A percentile compares a stretch with the other conserved stretches of the same genome.
phyloP scores from a whole-genome alignment of 164 flowering plant species.

The Chimonanthus salicifolius region DNA sequence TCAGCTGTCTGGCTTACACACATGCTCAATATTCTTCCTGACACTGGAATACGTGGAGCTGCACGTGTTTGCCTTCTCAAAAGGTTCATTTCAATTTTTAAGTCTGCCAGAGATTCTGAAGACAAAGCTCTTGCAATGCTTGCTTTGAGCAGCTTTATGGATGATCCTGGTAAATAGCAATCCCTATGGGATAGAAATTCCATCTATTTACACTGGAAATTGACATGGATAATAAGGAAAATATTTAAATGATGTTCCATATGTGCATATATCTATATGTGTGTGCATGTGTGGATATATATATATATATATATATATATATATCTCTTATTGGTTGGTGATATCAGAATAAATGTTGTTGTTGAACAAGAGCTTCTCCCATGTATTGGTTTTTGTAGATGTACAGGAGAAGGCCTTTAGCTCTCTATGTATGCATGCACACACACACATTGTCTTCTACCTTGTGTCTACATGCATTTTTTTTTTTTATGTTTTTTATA shows the following conservation, averaged over 20 bases:
- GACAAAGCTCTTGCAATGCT: slow-evolving; percentile 69
- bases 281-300: too few species aligned
- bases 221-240: background rate
- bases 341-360: too few species aligned
- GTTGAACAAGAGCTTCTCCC: too few species aligned
- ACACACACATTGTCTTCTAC: background rate
- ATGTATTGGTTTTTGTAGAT: too few species aligned
- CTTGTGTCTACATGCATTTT: background rate
- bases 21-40: slow-evolving; percentile 64
- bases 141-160: slow-evolving; percentile 59
- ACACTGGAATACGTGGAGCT: slow-evolving; percentile 73
- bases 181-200: background rate
- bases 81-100: slow-evolving; percentile 50
- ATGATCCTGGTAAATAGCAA: slow-evolving; percentile 48
- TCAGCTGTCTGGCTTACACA: slow-evolving; percentile 72
- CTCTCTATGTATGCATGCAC: too few species aligned
- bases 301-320: too few species aligned
- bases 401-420: too few species aligned
- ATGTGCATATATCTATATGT: background rate
- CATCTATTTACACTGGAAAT: background rate
- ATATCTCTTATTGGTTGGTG: too few species aligned
- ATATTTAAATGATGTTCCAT: background rate
- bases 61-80: slow-evolving; percentile 69
- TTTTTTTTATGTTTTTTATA: background rate
- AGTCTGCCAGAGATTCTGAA: slow-evolving; percentile 47